Base-by-base conservation (phyloP, 2,329 filamentous ascomycete species). In the Verticillium nubilum region DNA sequence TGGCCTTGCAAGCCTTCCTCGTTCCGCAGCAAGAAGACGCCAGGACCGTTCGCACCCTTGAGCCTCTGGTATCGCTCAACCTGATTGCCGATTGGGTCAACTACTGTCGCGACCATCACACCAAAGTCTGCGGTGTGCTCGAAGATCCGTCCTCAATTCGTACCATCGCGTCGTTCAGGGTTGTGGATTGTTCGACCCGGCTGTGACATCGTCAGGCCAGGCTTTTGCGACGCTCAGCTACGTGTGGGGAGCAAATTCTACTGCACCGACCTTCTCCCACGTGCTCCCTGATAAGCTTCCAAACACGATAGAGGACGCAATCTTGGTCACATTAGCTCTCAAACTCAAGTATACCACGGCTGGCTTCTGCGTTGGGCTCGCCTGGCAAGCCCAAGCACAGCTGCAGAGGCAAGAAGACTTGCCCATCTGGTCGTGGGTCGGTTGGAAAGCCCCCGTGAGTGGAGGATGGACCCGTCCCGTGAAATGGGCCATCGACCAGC, bases 261-360 rank as follows among this genome's bases (percentile, higher is more conserved):
- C 3, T 17, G 33, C 33, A 17, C 33, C 33, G 5, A 5, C 15
- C 6, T 37, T 37, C 15, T 37, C 33, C 13, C 5, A 17, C 15
- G 5, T 6, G 5, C n/a, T 58, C 12, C 58, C 58, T 1, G 17
- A 28, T 1, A 13, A 0, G n/a, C 19, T 54, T 2, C 54, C 54
- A 26, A 15, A 42, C 1, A 17, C 28, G 6, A 47, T 59, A 2
- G 2, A 4, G 0, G 54, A 65, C 61, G 70, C 72, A 5, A 68
- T 71, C 7, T 58, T 63, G 0, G 72, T 73, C 1, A 69, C 70
- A 0, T 67, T 63, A 10, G 61, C 67, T 2, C 63, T 77, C 6
- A 72, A 72, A 0, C 61, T 73, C 9, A 61, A 67, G 5, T 73
- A 76, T 57, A 66, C n/a, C 33, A 37, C 33, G 5, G 33, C 33